A percentile compares a stretch with the other conserved stretches of the same genome.
Evolutionary conservation across 1,284 basidiomycete genomes (phyloP).

Genomic region (Sporisorium sorghi): DNA sequence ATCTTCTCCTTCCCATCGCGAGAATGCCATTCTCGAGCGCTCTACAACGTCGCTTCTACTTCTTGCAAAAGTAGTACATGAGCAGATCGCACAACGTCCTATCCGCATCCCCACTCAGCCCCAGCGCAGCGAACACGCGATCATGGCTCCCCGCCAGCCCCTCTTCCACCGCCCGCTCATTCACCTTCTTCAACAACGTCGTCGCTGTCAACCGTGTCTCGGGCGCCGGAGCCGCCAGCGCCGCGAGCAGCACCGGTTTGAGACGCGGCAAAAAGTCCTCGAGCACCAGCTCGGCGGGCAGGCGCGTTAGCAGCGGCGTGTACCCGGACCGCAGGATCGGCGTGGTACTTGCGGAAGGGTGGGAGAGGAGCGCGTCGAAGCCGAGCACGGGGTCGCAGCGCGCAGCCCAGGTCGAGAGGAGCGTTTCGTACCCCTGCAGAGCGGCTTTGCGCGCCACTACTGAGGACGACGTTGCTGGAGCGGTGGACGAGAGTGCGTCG

Average conservation of each 20-base stretch:
- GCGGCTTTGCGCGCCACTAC: slow-evolving; percentile 37
- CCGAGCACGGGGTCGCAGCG: slow-evolving; percentile 53
- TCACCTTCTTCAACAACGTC: slow-evolving; percentile 30
- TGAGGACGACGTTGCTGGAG: neutral
- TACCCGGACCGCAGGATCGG: slow-evolving; percentile 14
- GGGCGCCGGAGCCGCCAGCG: neutral
- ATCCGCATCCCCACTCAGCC: slow-evolving; percentile 4
- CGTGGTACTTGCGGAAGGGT: neutral
- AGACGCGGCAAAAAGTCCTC: slow-evolving; percentile 54
- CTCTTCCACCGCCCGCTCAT: slow-evolving; percentile 8
- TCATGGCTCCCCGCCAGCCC: slow-evolving; percentile 15
- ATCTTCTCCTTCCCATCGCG: too few species aligned
- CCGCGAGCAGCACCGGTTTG: neutral
- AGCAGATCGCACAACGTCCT: slow-evolving; percentile 47
- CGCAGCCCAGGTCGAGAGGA: slow-evolving; percentile 25
- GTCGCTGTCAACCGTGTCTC: slow-evolving; percentile 21
- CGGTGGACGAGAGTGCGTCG: neutral
- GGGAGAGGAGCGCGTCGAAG: slow-evolving; percentile 24
- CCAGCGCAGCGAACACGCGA: slow-evolving; percentile 33
- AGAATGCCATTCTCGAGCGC: too few species aligned
- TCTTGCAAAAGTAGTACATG: slow-evolving; percentile 48
- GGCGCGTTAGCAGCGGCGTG: slow-evolving; percentile 27
- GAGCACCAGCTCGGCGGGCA: slow-evolving; percentile 52
- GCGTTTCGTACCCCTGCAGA: slow-evolving; percentile 27
- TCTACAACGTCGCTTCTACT: too few species aligned